Evolutionary conservation across 2,329 filamentous ascomycete genomes (phyloP), one percentile per base, ranked within the genome.

Genomic region (Ceratocystis destructans): DNA sequence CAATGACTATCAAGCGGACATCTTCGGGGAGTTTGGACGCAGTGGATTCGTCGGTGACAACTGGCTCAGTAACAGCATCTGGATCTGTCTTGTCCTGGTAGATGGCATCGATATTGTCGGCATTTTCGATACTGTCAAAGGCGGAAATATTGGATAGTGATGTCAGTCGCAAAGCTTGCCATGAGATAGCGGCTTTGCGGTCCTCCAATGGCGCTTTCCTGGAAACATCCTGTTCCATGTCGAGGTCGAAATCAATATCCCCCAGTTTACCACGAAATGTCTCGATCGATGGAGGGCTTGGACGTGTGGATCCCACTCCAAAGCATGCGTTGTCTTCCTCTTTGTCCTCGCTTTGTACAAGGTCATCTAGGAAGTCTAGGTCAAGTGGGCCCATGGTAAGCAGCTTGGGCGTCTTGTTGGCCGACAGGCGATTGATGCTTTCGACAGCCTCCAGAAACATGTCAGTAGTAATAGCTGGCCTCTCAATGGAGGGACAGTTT

Each of bases 71-170:
- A 7, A 22, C 50, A 17, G 61, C 53, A 50, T 68, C 65, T 15
- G 67, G 57, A n/a, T 68, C 67, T 12, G 64, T 20, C 55, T 73
- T 71, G 8, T 73, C 74, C 64, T 81, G 75, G 68, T 86, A 87
- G 12, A 87, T 77, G 44, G 78, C 72, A 65, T 80, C 79, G 41
- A 87, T 80, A 68, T 90, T 89, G 73, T 88, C 88, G 50, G 88
- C 86, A 70, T 91, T 87, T 66, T 96, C 91, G 61, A 96, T 88
- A 74, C 88, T 90, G 75, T 97, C 92, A 74, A 97, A 94, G 22
- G 85, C 78, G 57, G 84, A 82, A 70, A 97, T 81, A 71, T 87
- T 88, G 66, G 81, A 85, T 70, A 84, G 85, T 66, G 88, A 86
- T 8, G 90, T 88, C 69, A 96, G 83, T 64, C 94, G 85, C 69